Percentiles rank a stretch among this genome's conserved stretches.
phyloP scores from a whole-genome alignment of 2,329 filamentous ascomycete species.

The Neonectria hederae region DNA sequence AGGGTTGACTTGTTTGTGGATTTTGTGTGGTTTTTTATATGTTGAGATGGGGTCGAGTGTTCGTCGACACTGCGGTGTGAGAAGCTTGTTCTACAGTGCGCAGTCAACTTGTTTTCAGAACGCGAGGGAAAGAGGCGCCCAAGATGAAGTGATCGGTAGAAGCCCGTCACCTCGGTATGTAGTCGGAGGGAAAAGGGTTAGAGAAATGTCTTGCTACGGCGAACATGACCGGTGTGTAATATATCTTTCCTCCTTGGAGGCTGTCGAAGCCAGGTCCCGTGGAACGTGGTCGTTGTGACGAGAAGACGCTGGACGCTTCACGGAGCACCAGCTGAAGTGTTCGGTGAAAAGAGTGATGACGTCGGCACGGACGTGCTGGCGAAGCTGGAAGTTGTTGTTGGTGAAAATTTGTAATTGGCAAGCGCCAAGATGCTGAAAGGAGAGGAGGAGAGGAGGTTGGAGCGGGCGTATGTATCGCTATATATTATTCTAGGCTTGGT shows the following conservation, averaged over 20 bases:
- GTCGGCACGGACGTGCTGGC: slow-evolving; percentile 42
- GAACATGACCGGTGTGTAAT: slow-evolving; percentile 61
- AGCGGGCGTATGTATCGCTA: slow-evolving; percentile 46
- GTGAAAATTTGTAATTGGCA: slow-evolving; percentile 48
- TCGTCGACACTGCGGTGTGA: slow-evolving; percentile 38
- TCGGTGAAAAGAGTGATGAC: slow-evolving; percentile 41
- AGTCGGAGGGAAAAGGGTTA: slow-evolving; percentile 67
- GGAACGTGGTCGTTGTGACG: slow-evolving; percentile 41
- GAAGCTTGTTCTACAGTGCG: slow-evolving; percentile 25
- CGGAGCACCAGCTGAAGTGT: slow-evolving; percentile 38
- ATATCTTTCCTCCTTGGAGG: slow-evolving; percentile 47
- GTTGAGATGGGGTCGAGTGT: slow-evolving; percentile 21
- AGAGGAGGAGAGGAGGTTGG: slow-evolving; percentile 40
- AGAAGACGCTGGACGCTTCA: slow-evolving; percentile 44
- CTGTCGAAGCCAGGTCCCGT: slow-evolving; percentile 44
- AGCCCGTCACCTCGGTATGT: slow-evolving; percentile 70
- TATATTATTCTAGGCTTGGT: slow-evolving; percentile 42
- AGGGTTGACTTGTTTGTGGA: slow-evolving; percentile 49
- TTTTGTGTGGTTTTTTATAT: slow-evolving; percentile 32
- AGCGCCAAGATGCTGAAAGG: slow-evolving; percentile 48
- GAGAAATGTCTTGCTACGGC: slow-evolving; percentile 62
- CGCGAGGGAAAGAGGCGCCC: slow-evolving; percentile 50
- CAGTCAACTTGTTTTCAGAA: slow-evolving; percentile 34
- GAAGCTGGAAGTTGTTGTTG: slow-evolving; percentile 28
- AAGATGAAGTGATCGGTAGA: slow-evolving; percentile 57